Percentiles rank a stretch among this genome's conserved stretches.
These are phyloP conservation scores for Saposhnikovia divaricata DNA, from an alignment of 129 eudicot genomes.

Conservation along the genomic window DNA sequence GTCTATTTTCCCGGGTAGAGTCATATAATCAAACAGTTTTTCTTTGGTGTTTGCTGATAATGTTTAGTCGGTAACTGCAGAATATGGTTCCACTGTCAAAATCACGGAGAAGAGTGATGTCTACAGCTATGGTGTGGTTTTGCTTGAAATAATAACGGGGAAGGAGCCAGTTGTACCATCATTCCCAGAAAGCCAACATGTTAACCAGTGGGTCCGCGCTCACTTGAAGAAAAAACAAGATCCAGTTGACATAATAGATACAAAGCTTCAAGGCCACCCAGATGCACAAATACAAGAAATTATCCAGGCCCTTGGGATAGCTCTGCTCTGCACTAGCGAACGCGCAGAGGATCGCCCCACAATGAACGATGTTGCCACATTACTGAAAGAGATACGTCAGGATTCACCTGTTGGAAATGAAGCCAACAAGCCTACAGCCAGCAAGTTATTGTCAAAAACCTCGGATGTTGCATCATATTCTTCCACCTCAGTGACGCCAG, in stretches of 20 bases:
- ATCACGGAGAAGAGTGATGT: slow-evolving; percentile 88
- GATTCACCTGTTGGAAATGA: slow-evolving; percentile 39
- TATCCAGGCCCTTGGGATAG: slow-evolving; percentile 85
- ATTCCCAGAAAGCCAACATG: slow-evolving; percentile 66
- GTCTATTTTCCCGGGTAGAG: not conserved
- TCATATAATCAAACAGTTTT: not conserved
- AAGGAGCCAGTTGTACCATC: slow-evolving; percentile 75
- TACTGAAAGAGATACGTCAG: slow-evolving; percentile 58
- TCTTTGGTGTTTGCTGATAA: not conserved
- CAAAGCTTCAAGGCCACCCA: slow-evolving; percentile 66
- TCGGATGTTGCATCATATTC: slow-evolving; percentile 25
- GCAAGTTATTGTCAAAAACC: slow-evolving; percentile 19
- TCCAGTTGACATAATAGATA: slow-evolving; percentile 62
- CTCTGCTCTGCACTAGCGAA: slow-evolving; percentile 77
- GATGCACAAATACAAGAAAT: slow-evolving; percentile 87
- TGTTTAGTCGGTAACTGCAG: slow-evolving; percentile 24
- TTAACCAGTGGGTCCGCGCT: slow-evolving; percentile 83
- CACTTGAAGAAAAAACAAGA: slow-evolving; percentile 68
- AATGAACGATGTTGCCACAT: slow-evolving; percentile 88
- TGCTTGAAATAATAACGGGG: slow-evolving; percentile 72
- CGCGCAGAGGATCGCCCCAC: slow-evolving; percentile 80
- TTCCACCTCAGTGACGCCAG: slow-evolving; percentile 58
- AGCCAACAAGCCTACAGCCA: slow-evolving; percentile 35
- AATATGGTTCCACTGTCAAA: slow-evolving; percentile 59
- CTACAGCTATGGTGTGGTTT: slow-evolving; percentile 79